phyloP scores from a whole-genome alignment of 106 monocot genomes.

The Gastrodia elata region DNA sequence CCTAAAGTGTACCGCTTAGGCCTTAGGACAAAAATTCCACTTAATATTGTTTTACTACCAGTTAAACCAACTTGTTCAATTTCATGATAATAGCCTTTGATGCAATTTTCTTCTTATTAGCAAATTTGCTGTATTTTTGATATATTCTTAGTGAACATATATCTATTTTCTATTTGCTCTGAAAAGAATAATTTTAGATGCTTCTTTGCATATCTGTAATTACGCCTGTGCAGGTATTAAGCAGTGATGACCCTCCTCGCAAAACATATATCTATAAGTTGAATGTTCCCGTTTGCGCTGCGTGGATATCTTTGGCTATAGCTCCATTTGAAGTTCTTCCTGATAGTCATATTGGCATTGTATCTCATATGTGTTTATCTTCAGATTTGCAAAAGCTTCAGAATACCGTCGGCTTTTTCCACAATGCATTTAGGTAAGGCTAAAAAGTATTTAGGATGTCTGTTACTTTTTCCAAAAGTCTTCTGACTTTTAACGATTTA shows the following conservation, averaged over 20 bases:
- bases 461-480: background rate
- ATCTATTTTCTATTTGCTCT: background rate
- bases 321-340: constrained; percentile 85
- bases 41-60: background rate
- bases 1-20: background rate
- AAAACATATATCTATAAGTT: constrained; percentile 87
- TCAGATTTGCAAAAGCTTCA: constrained; percentile 56
- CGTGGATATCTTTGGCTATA: constrained; percentile 84
- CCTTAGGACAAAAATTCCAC: background rate
- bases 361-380: constrained; percentile 77
- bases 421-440: constrained; percentile 65
- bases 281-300: constrained; percentile 63
- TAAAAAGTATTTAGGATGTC: background rate
- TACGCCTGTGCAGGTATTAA: constrained; percentile 56
- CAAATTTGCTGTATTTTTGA: background rate
- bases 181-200: background rate
- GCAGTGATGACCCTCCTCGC: constrained; percentile 65
- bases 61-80: background rate
- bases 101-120: background rate
- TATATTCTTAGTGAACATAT: background rate
- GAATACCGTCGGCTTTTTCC: constrained; percentile 83
- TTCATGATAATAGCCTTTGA: background rate
- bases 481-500: background rate
- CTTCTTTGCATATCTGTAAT: background rate
- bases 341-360: constrained; percentile 52